Evolutionary conservation across 768 basidiomycete genomes (phyloP).

Genomic region (Chalciporus sphaerocephalus): DNA sequence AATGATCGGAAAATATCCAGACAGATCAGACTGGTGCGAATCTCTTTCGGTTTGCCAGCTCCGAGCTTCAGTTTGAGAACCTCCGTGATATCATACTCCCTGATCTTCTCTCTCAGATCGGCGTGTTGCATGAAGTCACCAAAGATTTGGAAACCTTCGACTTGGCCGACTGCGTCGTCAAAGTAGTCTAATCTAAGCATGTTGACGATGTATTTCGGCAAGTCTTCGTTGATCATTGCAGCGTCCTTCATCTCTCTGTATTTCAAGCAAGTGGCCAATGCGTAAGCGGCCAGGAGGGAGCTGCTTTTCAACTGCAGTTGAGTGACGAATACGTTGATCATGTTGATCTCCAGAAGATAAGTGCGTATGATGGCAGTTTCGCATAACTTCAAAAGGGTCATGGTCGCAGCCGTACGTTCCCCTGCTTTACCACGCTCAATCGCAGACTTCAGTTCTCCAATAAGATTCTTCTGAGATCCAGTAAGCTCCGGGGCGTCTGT

Average conservation of each 20-base stretch:
- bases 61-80: neutral
- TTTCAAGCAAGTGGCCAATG: neutral
- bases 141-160: slow-evolving; percentile 5
- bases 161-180: slow-evolving; percentile 1
- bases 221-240: neutral
- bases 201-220: slow-evolving; percentile 2
- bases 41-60: slow-evolving; percentile 1
- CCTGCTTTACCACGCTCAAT: neutral
- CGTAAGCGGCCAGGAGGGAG: slow-evolving; percentile 1
- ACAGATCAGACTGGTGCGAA: slow-evolving; percentile 5
- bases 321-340: neutral
- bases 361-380: neutral
- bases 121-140: slow-evolving; percentile 3
- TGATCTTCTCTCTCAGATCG: slow-evolving; percentile 1
- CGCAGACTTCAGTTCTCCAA: neutral
- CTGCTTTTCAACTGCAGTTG: neutral
- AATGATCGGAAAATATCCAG: slow-evolving; percentile 4
- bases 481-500: neutral
- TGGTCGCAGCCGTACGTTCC: neutral
- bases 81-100: neutral
- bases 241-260: slow-evolving; percentile 5
- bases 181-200: slow-evolving; percentile 7
- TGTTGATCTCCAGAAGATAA: neutral
- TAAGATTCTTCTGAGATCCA: neutral
- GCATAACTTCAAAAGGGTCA: neutral